A percentile compares a stretch with the other conserved stretches of the same genome.
Conservation (phyloP, 371 early-diverging fungal genomes). For the Actinomortierella wolfii region DNA sequence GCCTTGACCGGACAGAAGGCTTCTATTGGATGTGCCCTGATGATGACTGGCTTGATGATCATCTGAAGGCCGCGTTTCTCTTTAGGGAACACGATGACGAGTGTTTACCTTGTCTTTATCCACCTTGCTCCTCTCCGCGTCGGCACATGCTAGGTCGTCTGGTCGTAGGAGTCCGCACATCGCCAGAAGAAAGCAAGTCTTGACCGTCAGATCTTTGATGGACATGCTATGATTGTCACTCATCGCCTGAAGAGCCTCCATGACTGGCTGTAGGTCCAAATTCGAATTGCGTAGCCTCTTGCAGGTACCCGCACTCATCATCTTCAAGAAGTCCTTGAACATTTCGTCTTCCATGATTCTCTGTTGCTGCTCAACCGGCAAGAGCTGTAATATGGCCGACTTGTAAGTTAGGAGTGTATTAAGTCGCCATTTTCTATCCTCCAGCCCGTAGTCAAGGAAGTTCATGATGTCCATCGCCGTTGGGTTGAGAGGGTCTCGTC, state of each 20-base stretch:
- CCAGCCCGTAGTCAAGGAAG: too few species aligned
- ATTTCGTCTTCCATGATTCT: too few species aligned
- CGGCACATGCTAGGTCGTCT: constrained; percentile 9
- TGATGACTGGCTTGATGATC: constrained; percentile 1
- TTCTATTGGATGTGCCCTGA: not conserved
- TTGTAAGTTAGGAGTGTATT: too few species aligned
- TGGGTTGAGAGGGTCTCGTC: too few species aligned
- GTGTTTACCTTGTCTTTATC: too few species aligned
- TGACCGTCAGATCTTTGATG: not conserved
- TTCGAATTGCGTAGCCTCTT: constrained; percentile 4
- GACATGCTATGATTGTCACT: too few species aligned
- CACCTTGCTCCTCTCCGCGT: not conserved
- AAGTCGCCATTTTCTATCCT: too few species aligned
- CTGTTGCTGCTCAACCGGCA: too few species aligned
- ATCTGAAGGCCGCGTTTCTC: too few species aligned
- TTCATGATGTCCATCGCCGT: too few species aligned
- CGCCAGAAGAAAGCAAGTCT: constrained; percentile 7
- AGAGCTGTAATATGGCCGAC: too few species aligned
- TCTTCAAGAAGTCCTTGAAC: not conserved
- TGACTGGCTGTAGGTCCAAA: constrained; percentile 2
- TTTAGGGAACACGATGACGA: too few species aligned
- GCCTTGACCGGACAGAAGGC: constrained; percentile 7
- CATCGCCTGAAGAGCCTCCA: constrained; percentile 1
- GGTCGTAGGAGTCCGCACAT: constrained; percentile 13
- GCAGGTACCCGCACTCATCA: not conserved